Evolutionary conservation across 1,284 basidiomycete genomes (phyloP).

Genomic region (Cutaneotrichosporon curvatum): DNA sequence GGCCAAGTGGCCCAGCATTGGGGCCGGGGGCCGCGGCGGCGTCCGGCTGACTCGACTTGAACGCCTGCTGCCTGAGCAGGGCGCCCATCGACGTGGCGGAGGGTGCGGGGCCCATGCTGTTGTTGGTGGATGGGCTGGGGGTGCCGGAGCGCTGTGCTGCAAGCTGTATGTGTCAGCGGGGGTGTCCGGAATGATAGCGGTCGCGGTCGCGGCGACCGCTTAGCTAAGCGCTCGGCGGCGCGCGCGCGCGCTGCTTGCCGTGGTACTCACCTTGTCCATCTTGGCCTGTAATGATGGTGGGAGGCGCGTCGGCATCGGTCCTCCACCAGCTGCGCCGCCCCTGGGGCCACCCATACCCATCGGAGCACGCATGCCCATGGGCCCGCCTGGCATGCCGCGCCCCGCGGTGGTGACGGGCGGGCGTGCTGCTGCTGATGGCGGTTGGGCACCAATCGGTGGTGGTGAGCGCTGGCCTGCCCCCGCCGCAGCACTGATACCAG

Average conservation of each 20-base stretch:
- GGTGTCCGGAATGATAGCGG: constrained; percentile 10
- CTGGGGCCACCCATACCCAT: constrained; percentile 27
- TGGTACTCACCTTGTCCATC: constrained; percentile 61
- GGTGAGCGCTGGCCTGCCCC: no score
- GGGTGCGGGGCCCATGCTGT: constrained; percentile 20
- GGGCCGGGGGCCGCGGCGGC: constrained; percentile 23
- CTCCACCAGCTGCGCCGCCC: constrained; percentile 33
- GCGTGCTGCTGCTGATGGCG: not conserved
- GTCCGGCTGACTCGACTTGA: constrained; percentile 9
- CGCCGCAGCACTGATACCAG: no score
- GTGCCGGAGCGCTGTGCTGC: constrained; percentile 13
- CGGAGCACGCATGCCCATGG: not conserved
- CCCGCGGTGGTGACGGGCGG: not conserved
- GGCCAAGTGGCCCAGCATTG: constrained; percentile 36
- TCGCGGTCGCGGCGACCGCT: no score
- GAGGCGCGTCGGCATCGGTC: constrained; percentile 46
- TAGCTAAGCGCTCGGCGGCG: no score
- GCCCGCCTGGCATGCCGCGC: not conserved
- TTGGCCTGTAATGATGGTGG: constrained; percentile 87
- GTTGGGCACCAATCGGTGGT: not conserved
- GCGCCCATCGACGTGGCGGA: constrained; percentile 40
- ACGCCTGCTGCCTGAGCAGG: constrained; percentile 36
- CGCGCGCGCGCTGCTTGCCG: no score
- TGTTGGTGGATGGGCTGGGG: constrained; percentile 6
- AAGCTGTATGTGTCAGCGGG: constrained; percentile 12